These are phyloP conservation scores for Arabis hirsuta DNA, from an alignment of 345 rosid species.

Conservation along the genomic window DNA sequence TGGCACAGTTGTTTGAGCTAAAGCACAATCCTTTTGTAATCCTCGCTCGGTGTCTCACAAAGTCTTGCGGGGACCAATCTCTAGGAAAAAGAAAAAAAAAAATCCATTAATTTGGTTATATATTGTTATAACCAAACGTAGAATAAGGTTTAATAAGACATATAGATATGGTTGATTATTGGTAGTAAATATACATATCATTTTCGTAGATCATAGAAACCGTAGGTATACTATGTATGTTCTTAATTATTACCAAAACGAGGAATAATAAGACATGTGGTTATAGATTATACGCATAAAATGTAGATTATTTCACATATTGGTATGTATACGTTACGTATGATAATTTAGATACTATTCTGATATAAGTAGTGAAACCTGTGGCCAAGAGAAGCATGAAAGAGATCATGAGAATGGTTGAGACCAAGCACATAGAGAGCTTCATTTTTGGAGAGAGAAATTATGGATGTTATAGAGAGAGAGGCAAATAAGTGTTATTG, in stretches of 20 bases:
- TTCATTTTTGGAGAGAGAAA: constrained; percentile 2
- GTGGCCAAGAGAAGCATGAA: constrained; percentile 3
- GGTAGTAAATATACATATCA: too few species aligned
- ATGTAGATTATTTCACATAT: too few species aligned
- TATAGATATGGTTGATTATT: too few species aligned
- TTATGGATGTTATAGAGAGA: not conserved
- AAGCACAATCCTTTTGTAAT: not conserved
- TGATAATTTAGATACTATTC: not conserved
- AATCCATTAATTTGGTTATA: not conserved
- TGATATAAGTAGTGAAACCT: constrained; percentile 2
- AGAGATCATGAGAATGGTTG: constrained; percentile 6
- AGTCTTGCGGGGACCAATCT: not conserved
- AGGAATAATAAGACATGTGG: not conserved
- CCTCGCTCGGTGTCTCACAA: not conserved
- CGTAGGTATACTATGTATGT: not conserved
- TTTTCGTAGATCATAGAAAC: too few species aligned
- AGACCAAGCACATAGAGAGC: constrained; percentile 8
- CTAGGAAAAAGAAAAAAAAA: not conserved
- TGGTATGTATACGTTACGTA: not conserved
- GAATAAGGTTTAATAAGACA: too few species aligned
- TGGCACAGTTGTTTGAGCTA: not conserved
- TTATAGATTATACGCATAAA: not conserved
- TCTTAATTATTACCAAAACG: not conserved
- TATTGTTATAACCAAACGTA: too few species aligned
- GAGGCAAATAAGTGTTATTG: not conserved